Evolutionary conservation across 768 basidiomycete genomes (phyloP).

Genomic region (Termitomyces sp.): DNA sequence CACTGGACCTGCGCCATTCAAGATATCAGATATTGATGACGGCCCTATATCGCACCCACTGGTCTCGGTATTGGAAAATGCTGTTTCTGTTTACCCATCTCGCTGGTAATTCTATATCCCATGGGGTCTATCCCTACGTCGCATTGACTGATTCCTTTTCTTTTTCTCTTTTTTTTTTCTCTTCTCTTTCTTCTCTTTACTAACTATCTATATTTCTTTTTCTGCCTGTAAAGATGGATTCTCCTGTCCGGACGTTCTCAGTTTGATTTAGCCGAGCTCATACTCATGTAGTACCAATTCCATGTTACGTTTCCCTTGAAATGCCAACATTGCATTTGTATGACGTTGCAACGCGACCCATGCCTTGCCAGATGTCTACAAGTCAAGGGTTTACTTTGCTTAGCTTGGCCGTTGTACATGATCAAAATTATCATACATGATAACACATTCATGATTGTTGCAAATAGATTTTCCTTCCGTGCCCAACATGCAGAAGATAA

Average conservation of each 20-base stretch:
- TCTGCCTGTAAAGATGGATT: constrained; percentile 12
- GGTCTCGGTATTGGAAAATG: constrained; percentile 2
- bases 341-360: not conserved
- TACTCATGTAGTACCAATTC: not conserved
- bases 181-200: constrained; percentile 8
- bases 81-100: constrained; percentile 9
- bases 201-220: constrained; percentile 13
- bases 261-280: constrained; percentile 9
- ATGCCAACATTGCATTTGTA: constrained; percentile 3
- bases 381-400: too few species aligned
- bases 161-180: constrained; percentile 11
- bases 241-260: constrained; percentile 13
- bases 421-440: too few species aligned
- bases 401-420: too few species aligned
- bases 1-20: not conserved
- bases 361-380: too few species aligned
- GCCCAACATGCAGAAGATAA: not conserved
- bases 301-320: not conserved
- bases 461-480: not conserved
- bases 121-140: not conserved
- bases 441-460: not conserved
- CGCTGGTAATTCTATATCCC: constrained; percentile 5
- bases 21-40: constrained; percentile 3
- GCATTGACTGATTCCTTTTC: constrained; percentile 15
- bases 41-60: not conserved